phyloP scores from a whole-genome alignment of 441 rosid species.

The Adansonia rubrostipa region DNA sequence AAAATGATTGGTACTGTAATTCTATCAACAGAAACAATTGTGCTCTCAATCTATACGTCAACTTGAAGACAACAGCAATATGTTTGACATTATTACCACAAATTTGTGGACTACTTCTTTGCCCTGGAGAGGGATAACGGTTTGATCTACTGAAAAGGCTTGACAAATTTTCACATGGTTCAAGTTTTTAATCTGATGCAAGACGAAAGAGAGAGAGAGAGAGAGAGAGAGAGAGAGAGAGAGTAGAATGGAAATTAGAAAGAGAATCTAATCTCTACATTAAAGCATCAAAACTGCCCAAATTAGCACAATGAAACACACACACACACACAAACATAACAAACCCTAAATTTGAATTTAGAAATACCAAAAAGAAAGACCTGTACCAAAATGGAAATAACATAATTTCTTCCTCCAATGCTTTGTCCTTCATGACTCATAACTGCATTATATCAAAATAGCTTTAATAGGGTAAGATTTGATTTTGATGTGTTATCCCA shows the following conservation, averaged over 20 bases:
- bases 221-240: not conserved
- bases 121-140: not conserved
- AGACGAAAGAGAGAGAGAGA: not conserved
- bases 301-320: too few species aligned
- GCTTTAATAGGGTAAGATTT: too few species aligned
- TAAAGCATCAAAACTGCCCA: not conserved
- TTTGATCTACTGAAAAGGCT: not conserved
- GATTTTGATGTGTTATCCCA: too few species aligned
- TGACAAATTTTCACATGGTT: not conserved
- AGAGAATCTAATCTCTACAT: not conserved
- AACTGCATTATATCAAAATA: too few species aligned
- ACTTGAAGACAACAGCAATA: not conserved
- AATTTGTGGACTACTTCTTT: not conserved
- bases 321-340: too few species aligned
- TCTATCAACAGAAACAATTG: not conserved
- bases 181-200: slow-evolving; percentile 10
- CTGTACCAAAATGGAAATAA: too few species aligned
- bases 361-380: too few species aligned
- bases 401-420: too few species aligned
- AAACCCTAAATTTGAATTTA: too few species aligned
- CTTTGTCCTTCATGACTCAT: too few species aligned
- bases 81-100: not conserved
- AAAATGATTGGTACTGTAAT: not conserved
- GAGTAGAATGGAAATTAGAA: not conserved
- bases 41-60: not conserved